A percentile compares a stretch with the other conserved stretches of the same genome.
Evolutionary conservation across 2,329 filamentous ascomycete species (phyloP).

Genomic region (Botrytis byssoidea): DNA sequence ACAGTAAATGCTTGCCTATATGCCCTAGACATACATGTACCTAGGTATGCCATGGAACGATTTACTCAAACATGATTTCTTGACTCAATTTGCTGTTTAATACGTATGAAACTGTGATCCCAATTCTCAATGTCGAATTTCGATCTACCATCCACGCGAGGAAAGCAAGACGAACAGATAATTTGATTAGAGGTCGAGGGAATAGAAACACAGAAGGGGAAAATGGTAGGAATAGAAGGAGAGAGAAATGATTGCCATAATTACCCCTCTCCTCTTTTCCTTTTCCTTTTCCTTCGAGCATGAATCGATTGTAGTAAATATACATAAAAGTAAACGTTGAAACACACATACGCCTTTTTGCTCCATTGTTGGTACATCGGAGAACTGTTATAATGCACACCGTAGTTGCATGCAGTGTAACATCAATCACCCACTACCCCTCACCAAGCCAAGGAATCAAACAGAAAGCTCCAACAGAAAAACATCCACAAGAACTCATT

Average conservation of each 20-base stretch:
- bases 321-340: background rate
- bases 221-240: background rate
- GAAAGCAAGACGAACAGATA: background rate
- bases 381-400: background rate
- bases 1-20: background rate
- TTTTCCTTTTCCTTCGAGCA: background rate
- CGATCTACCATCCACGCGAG: background rate
- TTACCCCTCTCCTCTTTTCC: background rate
- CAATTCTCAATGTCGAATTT: no score
- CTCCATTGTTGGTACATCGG: background rate
- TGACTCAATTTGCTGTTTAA: background rate
- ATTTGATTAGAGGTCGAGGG: background rate
- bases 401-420: background rate
- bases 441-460: background rate
- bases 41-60: no score
- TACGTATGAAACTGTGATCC: background rate
- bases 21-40: background rate
- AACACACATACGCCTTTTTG: background rate
- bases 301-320: background rate
- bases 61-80: background rate
- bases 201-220: background rate
- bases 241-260: background rate
- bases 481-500: background rate
- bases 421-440: background rate
- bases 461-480: background rate